Evolutionary conservation across 148 eudicot genomes (phyloP).

Genomic region (Simmondsia chinensis): DNA sequence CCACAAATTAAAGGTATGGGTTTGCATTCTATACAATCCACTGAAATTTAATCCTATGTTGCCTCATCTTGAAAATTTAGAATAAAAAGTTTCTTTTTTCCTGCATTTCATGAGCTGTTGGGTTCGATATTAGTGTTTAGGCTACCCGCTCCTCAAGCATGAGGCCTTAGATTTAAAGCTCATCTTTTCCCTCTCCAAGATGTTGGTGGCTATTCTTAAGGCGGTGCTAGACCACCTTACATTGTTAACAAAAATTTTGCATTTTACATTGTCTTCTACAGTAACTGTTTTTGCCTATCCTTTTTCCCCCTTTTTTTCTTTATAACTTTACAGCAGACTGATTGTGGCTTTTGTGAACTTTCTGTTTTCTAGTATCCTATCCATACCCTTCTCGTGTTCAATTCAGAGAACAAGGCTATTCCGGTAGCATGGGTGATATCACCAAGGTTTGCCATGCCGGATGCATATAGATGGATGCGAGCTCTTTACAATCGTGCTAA

Average conservation of each 20-base stretch:
- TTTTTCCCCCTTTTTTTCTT: background rate
- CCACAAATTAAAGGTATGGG: slow-evolving; percentile 70
- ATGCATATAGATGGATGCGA: slow-evolving; percentile 84
- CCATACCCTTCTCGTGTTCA: slow-evolving; percentile 89
- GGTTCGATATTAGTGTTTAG: too few species aligned
- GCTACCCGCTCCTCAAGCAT: too few species aligned
- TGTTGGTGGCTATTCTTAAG: too few species aligned
- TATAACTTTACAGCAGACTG: slow-evolving; percentile 6
- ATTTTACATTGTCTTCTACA: too few species aligned
- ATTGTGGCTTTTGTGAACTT: slow-evolving; percentile 13
- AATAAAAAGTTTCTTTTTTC: too few species aligned
- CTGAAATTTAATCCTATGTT: too few species aligned
- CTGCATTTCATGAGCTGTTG: too few species aligned
- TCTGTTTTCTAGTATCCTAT: slow-evolving; percentile 59
- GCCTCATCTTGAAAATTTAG: too few species aligned
- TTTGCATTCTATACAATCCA: slow-evolving; percentile 3
- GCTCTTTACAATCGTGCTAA: slow-evolving; percentile 78
- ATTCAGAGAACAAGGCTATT: slow-evolving; percentile 90
- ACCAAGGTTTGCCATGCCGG: slow-evolving; percentile 52
- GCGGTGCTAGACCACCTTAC: too few species aligned
- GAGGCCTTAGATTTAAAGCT: too few species aligned
- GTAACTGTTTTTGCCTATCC: background rate
- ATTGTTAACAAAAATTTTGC: too few species aligned
- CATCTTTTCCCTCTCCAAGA: too few species aligned
- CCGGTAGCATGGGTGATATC: slow-evolving; percentile 94